These are phyloP conservation scores for Diplodia scrobiculata DNA, from an alignment of 2,329 filamentous ascomycete species.

Conservation along the genomic window DNA sequence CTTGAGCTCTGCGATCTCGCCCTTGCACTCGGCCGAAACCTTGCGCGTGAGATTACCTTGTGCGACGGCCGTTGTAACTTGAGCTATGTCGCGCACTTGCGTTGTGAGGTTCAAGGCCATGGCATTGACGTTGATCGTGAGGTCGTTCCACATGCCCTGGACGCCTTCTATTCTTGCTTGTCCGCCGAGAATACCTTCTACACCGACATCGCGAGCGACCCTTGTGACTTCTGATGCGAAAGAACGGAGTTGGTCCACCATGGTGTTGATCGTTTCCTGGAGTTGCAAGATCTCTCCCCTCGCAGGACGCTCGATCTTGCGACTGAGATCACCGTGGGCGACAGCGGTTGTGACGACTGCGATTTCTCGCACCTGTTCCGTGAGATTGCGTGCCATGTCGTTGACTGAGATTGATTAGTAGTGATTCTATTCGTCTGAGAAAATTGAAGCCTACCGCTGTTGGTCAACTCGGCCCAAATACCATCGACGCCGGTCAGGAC, in stretches of 20 bases:
- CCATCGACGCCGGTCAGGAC: constrained; percentile 92
- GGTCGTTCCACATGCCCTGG: constrained; percentile 67
- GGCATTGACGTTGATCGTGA: constrained; percentile 60
- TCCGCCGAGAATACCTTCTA: constrained; percentile 64
- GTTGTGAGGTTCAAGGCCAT: constrained; percentile 58
- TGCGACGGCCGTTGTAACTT: constrained; percentile 57
- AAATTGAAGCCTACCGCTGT: constrained; percentile 48
- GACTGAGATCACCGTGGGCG: constrained; percentile 87
- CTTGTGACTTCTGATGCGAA: constrained; percentile 67
- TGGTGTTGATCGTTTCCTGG: constrained; percentile 80
- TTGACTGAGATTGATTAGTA: constrained; percentile 65
- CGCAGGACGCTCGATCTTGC: constrained; percentile 93
- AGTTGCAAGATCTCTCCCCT: constrained; percentile 92
- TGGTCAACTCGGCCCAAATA: constrained; percentile 94
- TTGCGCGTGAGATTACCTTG: constrained; percentile 56
- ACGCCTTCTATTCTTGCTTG: constrained; percentile 67
- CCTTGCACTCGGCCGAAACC: constrained; percentile 56
- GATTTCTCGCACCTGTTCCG: constrained; percentile 96
- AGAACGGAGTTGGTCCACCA: constrained; percentile 67
- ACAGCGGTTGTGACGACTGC: constrained; percentile 95
- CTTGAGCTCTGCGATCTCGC: constrained; percentile 56
- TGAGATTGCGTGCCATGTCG: constrained; percentile 97
- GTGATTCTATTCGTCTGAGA: constrained; percentile 34
- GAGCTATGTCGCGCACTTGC: constrained; percentile 57
- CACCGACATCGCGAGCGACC: constrained; percentile 65